These are phyloP conservation scores for Penicillium parvum DNA, from an alignment of 495 filamentous ascomycete species.

Conservation along the genomic window DNA sequence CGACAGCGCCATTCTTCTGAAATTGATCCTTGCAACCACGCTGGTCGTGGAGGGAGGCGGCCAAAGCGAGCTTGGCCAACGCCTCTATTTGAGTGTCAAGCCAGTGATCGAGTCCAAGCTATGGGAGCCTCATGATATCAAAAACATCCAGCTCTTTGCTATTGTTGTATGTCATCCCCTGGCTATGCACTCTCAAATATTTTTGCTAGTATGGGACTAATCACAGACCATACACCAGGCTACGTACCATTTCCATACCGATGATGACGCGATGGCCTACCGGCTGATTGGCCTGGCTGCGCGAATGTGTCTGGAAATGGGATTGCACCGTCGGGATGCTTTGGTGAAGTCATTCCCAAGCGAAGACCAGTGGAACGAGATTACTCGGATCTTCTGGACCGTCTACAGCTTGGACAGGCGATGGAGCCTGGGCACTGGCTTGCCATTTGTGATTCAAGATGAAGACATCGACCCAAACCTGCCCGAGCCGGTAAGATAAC, in stretches of 20 bases:
- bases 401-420: slow-evolving; percentile 74
- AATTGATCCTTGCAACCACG: slow-evolving; percentile 73
- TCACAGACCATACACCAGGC: slow-evolving; percentile 48
- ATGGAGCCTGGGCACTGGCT: slow-evolving; percentile 76
- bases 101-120: slow-evolving; percentile 64
- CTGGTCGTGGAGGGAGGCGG: slow-evolving; percentile 71
- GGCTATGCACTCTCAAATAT: neutral
- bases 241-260: slow-evolving; percentile 79
- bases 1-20: slow-evolving; percentile 64
- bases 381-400: slow-evolving; percentile 72
- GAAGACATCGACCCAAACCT: slow-evolving; percentile 76
- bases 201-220: neutral
- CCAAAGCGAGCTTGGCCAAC: slow-evolving; percentile 65
- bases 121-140: slow-evolving; percentile 61
- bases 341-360: slow-evolving; percentile 60
- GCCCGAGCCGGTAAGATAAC: slow-evolving; percentile 65
- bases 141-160: slow-evolving; percentile 66
- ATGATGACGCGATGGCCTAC: slow-evolving; percentile 78
- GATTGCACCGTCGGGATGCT: slow-evolving; percentile 71
- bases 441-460: slow-evolving; percentile 79
- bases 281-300: slow-evolving; percentile 71
- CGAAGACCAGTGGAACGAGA: slow-evolving; percentile 54
- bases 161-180: slow-evolving; percentile 59
- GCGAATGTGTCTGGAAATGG: slow-evolving; percentile 74
- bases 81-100: slow-evolving; percentile 67